Evolutionary conservation across 2,329 filamentous ascomycete genomes (phyloP).

Genomic region (Ophiognomonia clavigignenti-juglandacearum): DNA sequence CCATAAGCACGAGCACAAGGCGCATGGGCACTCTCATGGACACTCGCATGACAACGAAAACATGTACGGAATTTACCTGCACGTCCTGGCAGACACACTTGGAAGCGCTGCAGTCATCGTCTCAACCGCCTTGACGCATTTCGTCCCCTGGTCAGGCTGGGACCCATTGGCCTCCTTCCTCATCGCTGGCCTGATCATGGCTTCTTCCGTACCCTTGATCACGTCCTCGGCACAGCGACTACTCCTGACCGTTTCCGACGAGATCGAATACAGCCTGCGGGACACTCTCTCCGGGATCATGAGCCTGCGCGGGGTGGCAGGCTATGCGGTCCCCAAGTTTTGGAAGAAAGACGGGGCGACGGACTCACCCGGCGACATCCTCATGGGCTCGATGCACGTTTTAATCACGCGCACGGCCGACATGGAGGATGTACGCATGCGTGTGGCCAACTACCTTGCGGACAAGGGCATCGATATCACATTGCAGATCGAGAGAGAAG

Average conservation of each 20-base stretch:
- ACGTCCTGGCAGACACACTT: constrained; percentile 90
- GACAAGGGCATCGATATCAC: constrained; percentile 74
- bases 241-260: constrained; percentile 77
- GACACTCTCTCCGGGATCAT: constrained; percentile 81
- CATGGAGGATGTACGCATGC: constrained; percentile 75
- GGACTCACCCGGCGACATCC: constrained; percentile 38
- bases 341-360: constrained; percentile 74
- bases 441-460: constrained; percentile 67
- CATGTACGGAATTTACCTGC: constrained; percentile 94
- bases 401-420: constrained; percentile 68
- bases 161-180: constrained; percentile 91
- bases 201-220: constrained; percentile 86
- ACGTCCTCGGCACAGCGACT: constrained; percentile 77
- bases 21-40: constrained; percentile 20
- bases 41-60: constrained; percentile 84
- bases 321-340: constrained; percentile 83
- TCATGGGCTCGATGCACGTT: constrained; percentile 83
- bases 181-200: constrained; percentile 88
- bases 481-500: constrained; percentile 83
- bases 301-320: constrained; percentile 75
- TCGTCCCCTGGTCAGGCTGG: constrained; percentile 88
- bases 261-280: constrained; percentile 81
- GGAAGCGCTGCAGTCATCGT: constrained; percentile 92
- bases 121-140: constrained; percentile 81
- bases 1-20: constrained; percentile 27